Conservation (phyloP, 1,284 basidiomycete genomes). For the Coniophora puteana region DNA sequence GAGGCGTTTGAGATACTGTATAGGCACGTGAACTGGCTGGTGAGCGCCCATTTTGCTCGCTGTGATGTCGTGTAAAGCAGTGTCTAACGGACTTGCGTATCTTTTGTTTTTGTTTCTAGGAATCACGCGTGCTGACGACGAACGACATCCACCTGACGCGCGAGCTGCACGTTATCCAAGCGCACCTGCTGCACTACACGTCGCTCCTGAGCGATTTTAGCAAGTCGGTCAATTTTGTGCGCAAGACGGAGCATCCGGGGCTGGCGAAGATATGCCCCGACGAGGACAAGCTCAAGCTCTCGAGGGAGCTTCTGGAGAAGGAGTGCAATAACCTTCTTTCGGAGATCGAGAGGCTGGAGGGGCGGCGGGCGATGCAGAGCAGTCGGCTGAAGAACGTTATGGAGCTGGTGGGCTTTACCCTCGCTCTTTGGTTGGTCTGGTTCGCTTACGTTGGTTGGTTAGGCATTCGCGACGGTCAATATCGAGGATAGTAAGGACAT, state of each 20-base stretch:
- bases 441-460: too few species aligned
- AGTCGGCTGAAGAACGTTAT: constrained; percentile 45
- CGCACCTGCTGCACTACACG: constrained; percentile 50
- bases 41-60: too few species aligned
- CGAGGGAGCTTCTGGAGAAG: constrained; percentile 29
- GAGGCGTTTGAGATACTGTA: constrained; percentile 45
- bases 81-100: too few species aligned
- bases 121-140: constrained; percentile 35
- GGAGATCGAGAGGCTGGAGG: constrained; percentile 44
- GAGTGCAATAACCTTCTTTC: constrained; percentile 41
- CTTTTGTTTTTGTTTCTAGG: too few species aligned
- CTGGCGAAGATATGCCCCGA: constrained; percentile 24
- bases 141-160: constrained; percentile 40
- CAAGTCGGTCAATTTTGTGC: constrained; percentile 44
- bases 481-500: constrained; percentile 47
- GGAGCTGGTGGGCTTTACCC: too few species aligned
- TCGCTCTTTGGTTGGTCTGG: too few species aligned
- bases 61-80: too few species aligned
- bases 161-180: constrained; percentile 49
- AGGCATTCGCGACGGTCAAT: constrained; percentile 50
- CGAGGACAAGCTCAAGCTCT: constrained; percentile 11
- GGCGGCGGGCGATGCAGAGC: constrained; percentile 39
- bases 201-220: constrained; percentile 47
- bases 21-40: constrained; percentile 38
- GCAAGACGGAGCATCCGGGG: constrained; percentile 40